phyloP scores from a whole-genome alignment of 2,329 filamentous ascomycete genomes.

The Ciborinia camelliae region DNA sequence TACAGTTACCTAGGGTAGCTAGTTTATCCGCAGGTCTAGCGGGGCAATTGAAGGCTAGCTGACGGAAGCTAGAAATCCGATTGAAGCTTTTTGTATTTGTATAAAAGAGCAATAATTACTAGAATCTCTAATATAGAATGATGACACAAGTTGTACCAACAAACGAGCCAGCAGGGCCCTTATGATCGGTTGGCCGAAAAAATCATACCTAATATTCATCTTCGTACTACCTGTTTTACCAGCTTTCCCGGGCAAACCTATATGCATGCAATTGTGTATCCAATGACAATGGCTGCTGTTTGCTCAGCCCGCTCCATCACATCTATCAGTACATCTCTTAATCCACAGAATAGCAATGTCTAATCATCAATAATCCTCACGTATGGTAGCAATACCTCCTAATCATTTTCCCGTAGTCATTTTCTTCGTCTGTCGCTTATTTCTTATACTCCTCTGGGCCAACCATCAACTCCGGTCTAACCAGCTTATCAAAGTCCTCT shows the following conservation, averaged over 20 bases:
- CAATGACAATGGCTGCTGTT: neutral
- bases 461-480: conserved; percentile 94
- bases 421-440: conserved; percentile 21
- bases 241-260: neutral
- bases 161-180: neutral
- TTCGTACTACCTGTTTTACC: neutral
- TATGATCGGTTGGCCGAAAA: neutral
- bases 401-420: neutral
- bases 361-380: neutral
- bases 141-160: neutral
- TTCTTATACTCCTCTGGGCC: conserved; percentile 67
- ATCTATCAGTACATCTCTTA: neutral
- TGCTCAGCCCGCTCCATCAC: neutral
- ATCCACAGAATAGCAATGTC: neutral
- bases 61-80: no score
- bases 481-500: conserved; percentile 86
- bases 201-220: neutral
- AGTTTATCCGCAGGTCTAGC: neutral
- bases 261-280: neutral
- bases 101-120: no score
- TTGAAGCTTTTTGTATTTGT: no score
- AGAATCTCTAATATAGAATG: neutral
- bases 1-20: no score
- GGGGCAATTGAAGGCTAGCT: neutral
- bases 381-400: conserved; percentile 5